Conservation (phyloP, 805 yeast species). For the Candida berthetii region DNA sequence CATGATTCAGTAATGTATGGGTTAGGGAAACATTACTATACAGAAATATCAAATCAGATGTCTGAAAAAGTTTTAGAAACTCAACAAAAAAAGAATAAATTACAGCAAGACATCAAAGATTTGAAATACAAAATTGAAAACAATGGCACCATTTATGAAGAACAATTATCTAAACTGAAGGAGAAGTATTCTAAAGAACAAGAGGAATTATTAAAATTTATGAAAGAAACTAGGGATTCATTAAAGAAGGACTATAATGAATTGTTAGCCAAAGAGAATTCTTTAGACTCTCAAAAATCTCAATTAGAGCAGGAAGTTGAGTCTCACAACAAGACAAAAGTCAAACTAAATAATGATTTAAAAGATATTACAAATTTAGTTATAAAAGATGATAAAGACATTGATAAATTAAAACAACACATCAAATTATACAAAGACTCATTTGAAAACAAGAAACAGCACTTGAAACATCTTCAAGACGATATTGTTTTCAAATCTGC, state of each 20-base stretch:
- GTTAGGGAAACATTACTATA: slow-evolving; percentile 24
- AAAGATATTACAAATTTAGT: background rate
- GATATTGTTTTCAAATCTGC: slow-evolving; percentile 4
- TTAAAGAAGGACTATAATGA: slow-evolving; percentile 4
- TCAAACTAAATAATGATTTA: background rate
- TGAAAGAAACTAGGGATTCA: slow-evolving; percentile 10
- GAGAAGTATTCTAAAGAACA: slow-evolving; percentile 17
- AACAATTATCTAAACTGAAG: slow-evolving; percentile 13
- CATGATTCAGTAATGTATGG: slow-evolving; percentile 31
- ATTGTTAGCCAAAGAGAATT: background rate
- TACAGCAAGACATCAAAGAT: slow-evolving; percentile 23
- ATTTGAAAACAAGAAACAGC: slow-evolving; percentile 10
- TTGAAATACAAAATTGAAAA: slow-evolving; percentile 18
- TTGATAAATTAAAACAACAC: slow-evolving; percentile 9
- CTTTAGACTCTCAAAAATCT: background rate
- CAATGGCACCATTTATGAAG: slow-evolving; percentile 12
- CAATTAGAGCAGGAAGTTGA: background rate
- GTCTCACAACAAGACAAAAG: background rate
- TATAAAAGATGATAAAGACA: slow-evolving; percentile 2
- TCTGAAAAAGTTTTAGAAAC: slow-evolving; percentile 25
- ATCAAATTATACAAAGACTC: slow-evolving; percentile 13
- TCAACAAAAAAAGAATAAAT: slow-evolving; percentile 21
- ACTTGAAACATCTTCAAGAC: slow-evolving; percentile 11
- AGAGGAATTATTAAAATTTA: slow-evolving; percentile 18
- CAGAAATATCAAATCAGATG: slow-evolving; percentile 32